Evolutionary conservation across 2,329 filamentous ascomycete genomes (phyloP).

Genomic region (Colletotrichum phormii): DNA sequence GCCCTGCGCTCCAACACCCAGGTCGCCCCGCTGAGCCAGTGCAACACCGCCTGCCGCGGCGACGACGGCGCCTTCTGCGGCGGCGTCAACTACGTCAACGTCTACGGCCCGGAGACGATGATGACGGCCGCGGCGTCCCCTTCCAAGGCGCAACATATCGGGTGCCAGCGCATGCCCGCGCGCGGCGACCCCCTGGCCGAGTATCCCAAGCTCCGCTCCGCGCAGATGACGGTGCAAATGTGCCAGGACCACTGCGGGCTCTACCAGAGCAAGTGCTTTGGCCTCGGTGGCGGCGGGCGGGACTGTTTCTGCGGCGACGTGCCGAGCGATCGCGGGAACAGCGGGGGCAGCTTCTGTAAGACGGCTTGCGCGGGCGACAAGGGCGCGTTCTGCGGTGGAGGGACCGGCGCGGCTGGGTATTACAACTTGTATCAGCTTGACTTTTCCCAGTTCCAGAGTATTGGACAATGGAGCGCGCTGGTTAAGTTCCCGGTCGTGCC

Average conservation of each 20-base stretch:
- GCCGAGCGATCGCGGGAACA: neutral
- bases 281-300: neutral
- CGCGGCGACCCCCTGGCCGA: neutral
- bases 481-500: conserved; percentile 50
- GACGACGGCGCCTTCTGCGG: neutral
- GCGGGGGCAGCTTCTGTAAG: neutral
- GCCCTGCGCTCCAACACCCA: neutral
- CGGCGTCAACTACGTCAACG: conserved; percentile 38
- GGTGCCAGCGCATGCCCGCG: neutral
- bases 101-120: conserved; percentile 40
- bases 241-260: neutral
- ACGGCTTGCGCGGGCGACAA: neutral
- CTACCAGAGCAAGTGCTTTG: neutral
- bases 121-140: neutral
- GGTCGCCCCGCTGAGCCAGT: neutral
- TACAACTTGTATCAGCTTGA: neutral
- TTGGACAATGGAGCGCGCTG: conserved; percentile 47
- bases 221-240: neutral
- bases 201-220: neutral
- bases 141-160: neutral
- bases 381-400: neutral
- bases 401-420: neutral
- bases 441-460: conserved; percentile 15
- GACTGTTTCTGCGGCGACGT: neutral
- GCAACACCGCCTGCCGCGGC: neutral